phyloP scores from a whole-genome alignment of 441 rosid species.

The Bocquillonia castaneifolia region DNA sequence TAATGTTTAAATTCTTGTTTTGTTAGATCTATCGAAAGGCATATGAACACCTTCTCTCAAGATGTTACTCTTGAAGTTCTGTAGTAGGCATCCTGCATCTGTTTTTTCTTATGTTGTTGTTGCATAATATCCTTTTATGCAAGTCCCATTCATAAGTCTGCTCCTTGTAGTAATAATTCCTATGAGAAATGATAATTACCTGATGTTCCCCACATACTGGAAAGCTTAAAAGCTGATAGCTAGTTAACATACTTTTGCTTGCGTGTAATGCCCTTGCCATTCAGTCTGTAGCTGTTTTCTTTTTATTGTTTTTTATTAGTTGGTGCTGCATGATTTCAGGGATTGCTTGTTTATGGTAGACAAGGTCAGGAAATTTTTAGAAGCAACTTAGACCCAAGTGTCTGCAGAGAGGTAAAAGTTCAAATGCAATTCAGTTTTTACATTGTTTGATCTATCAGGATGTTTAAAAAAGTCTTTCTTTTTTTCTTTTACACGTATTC shows the following conservation, averaged over 20 bases:
- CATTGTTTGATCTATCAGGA: neutral
- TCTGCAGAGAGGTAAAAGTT: conserved; percentile 77
- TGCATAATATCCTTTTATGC: too few relatives aligned
- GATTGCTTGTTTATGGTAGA: conserved; percentile 85
- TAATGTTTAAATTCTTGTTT: neutral
- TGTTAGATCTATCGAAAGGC: neutral
- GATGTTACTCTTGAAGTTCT: neutral
- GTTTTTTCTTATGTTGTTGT: neutral
- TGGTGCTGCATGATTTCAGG: conserved; percentile 46
- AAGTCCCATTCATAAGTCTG: neutral
- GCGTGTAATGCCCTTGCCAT: neutral
- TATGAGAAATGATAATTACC: neutral
- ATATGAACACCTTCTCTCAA: neutral
- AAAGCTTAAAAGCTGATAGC: neutral
- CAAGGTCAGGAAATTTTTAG: conserved; percentile 76
- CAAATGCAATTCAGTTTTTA: neutral
- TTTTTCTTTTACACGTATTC: neutral
- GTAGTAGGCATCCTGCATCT: neutral
- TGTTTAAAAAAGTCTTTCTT: neutral
- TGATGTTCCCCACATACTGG: neutral
- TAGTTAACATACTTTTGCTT: conserved; percentile 2
- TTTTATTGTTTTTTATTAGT: conserved; percentile 16
- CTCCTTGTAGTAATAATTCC: neutral
- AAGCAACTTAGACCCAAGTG: conserved; percentile 61
- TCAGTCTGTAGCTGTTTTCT: neutral